Base-by-base conservation (phyloP, 1,284 basidiomycete genomes). In the Tilletiopsis washingtonensis region DNA sequence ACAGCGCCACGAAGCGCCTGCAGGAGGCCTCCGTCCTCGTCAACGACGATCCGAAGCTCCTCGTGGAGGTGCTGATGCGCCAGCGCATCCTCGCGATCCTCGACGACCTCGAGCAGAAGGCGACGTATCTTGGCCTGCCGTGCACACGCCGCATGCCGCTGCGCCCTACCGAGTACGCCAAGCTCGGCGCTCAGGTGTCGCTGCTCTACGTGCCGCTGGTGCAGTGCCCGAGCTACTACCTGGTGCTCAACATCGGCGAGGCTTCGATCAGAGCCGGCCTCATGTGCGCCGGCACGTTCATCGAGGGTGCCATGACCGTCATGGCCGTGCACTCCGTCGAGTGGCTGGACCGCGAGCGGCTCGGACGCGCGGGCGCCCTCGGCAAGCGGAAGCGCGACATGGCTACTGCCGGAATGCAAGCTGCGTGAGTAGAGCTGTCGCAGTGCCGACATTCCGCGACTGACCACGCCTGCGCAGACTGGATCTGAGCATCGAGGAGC, bases 111-210 rank as follows among this genome's bases (percentile, higher is more conserved):
- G 69, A 71, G 51, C 45, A 59, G 19, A 69, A 61, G 49, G 64
- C 62, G 2, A 54, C 49, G 9, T 60, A 64, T 32, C 46, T 69
- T 1, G 72, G 69, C 5, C 69, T 89, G 24, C 82, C 82, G 62
- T 80, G 78, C 45, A 85, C 81, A 71, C 80, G 81, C 20, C 73
- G 76, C n/a, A 81, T 85, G 27, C 84, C 86, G 63, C 81, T 88
- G 61, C 69, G 77, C 1, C 44, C 51, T 23, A 51, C 49, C 14
- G 64, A 67, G 23, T 49, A 62, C 40, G 47, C 48, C 51, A 60
- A 64, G 43, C 54, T 67, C 19, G 57, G 55, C 3, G 49, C 60
- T 7, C 45, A 51, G 17, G 41, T 53, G 2, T 39, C 50, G 9
- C 44, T 59, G 17, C 49, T 64, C 15, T 67, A 55, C 51, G 45